phyloP scores from a whole-genome alignment of 2,329 filamentous ascomycete genomes.

The Aspergillus candidus region DNA sequence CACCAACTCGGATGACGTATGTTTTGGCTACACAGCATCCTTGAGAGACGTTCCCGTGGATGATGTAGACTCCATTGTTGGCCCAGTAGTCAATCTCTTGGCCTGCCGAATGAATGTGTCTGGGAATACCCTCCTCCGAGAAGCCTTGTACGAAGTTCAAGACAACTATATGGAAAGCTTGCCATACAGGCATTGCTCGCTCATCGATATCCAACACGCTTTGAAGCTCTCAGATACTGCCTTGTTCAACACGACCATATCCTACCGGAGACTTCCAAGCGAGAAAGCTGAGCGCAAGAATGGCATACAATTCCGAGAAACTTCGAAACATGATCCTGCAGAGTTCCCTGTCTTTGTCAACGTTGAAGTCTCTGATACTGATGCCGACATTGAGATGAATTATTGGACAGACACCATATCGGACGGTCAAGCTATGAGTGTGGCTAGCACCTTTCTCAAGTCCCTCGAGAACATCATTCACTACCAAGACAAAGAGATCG shows the following conservation, averaged over 20 bases:
- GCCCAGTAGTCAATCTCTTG: slow-evolving; percentile 44
- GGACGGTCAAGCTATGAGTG: slow-evolving; percentile 32
- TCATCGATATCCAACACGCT: slow-evolving; percentile 45
- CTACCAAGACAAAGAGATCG: slow-evolving; percentile 27
- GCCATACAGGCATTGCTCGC: slow-evolving; percentile 38
- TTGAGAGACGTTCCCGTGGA: slow-evolving; percentile 38
- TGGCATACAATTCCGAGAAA: slow-evolving; percentile 35
- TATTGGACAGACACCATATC: slow-evolving; percentile 40
- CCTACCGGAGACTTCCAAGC: slow-evolving; percentile 40
- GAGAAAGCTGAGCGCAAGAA: slow-evolving; percentile 17
- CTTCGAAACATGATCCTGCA: slow-evolving; percentile 41
- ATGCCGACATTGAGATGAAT: slow-evolving; percentile 33
- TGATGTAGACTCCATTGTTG: slow-evolving; percentile 39
- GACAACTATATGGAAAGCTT: slow-evolving; percentile 44
- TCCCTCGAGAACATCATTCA: slow-evolving; percentile 35
- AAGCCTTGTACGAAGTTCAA: slow-evolving; percentile 39
- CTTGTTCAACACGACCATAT: slow-evolving; percentile 46
- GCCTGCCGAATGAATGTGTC: slow-evolving; percentile 39
- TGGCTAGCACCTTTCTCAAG: slow-evolving; percentile 34
- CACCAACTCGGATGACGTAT: slow-evolving; percentile 65
- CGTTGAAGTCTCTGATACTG: slow-evolving; percentile 41
- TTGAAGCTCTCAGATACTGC: slow-evolving; percentile 33
- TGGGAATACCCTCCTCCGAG: slow-evolving; percentile 26
- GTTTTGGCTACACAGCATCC: slow-evolving; percentile 42
- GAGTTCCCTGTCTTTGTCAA: slow-evolving; percentile 46